Conservation (phyloP, 2,329 filamentous ascomycete genomes). For the Aspergillus sp. region DNA sequence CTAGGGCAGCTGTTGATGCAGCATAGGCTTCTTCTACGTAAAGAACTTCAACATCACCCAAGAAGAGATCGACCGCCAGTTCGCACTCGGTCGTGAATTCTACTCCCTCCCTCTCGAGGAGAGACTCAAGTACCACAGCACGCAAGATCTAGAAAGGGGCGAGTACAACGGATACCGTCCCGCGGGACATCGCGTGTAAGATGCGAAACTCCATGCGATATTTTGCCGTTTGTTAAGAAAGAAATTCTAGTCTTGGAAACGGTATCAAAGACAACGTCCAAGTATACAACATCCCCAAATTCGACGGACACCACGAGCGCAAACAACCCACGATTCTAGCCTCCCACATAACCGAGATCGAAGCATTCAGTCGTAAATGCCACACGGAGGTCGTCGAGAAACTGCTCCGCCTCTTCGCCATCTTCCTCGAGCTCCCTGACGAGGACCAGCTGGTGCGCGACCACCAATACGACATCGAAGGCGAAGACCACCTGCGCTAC, state of each 20-base stretch:
- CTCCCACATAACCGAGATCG: slow-evolving; percentile 56
- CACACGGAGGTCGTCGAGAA: slow-evolving; percentile 35
- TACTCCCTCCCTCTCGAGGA: slow-evolving; percentile 59
- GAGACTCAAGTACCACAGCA: slow-evolving; percentile 56
- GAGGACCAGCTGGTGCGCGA: slow-evolving; percentile 58
- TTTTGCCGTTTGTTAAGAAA: neutral
- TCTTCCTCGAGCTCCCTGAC: slow-evolving; percentile 60
- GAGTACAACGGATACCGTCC: slow-evolving; percentile 60
- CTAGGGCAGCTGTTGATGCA: neutral
- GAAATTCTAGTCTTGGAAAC: slow-evolving; percentile 29
- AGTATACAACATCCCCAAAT: slow-evolving; percentile 63
- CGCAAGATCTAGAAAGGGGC: slow-evolving; percentile 49
- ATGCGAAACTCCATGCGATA: neutral
- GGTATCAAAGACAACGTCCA: slow-evolving; percentile 57
- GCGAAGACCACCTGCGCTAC: slow-evolving; percentile 63
- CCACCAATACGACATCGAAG: slow-evolving; percentile 59
- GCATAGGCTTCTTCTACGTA: slow-evolving; percentile 62
- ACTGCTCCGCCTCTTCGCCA: slow-evolving; percentile 60
- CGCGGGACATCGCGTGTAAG: slow-evolving; percentile 41
- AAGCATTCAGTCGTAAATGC: slow-evolving; percentile 50
- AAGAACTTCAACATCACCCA: slow-evolving; percentile 63
- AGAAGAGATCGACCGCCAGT: slow-evolving; percentile 61
- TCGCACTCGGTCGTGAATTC: slow-evolving; percentile 60
- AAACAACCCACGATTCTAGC: slow-evolving; percentile 50
- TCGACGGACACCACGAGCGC: slow-evolving; percentile 49